Conservation (phyloP, 106 monocot species). For the Cymbidium sinense region DNA sequence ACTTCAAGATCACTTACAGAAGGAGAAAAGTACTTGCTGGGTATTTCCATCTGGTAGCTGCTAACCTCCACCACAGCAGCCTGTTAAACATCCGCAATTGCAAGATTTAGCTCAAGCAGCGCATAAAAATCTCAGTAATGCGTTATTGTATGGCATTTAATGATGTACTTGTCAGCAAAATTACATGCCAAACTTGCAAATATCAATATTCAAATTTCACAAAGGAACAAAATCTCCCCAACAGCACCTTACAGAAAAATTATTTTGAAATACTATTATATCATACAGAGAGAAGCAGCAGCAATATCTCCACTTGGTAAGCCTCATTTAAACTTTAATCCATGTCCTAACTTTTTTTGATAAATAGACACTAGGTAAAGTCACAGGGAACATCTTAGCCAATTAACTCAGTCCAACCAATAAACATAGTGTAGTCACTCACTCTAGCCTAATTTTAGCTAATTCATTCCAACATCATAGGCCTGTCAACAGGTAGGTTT, state of each 20-base stretch:
- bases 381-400: no score
- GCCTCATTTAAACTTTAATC: not conserved
- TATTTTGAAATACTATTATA: not conserved
- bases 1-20: conserved; percentile 26
- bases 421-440: no score
- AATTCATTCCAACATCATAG: not conserved
- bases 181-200: not conserved
- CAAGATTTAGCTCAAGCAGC: not conserved
- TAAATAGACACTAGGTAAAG: no score
- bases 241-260: not conserved
- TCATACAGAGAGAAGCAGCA: not conserved
- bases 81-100: conserved; percentile 10
- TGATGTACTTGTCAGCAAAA: not conserved
- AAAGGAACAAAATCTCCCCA: not conserved
- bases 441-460: not conserved
- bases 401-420: no score
- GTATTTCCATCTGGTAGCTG: conserved; percentile 48
- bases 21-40: conserved; percentile 31
- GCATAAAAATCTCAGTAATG: not conserved
- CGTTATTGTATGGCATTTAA: not conserved
- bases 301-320: not conserved
- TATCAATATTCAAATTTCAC: not conserved
- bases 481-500: not conserved
- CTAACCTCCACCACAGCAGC: conserved; percentile 56
- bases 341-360: not conserved